Evolutionary conservation across 2,329 filamentous ascomycete genomes (phyloP), one percentile per base, ranked within the genome.

Genomic region (Cryoendolithus antarcticus): DNA sequence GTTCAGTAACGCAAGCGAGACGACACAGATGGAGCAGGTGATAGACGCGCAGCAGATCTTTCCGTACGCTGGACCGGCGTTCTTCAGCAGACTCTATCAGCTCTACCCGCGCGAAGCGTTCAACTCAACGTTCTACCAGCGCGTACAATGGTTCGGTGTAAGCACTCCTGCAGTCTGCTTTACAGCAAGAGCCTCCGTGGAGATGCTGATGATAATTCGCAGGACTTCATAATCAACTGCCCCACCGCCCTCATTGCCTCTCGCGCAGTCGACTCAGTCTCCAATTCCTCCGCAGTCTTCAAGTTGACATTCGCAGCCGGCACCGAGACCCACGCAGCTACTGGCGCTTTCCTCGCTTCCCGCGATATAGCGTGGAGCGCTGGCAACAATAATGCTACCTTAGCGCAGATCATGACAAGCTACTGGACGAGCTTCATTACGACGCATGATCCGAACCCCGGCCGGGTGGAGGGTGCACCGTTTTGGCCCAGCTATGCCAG

Each of bases 161-260:
- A 21, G 19, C 19, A 21, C 19, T 21, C 19, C 19, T 21, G 19
- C 19, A 21, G 19, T 21, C 19, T 21, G 19, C 19, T 21, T 21
- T 6, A 21, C 19, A 21, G 19, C 19, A 21, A 21, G 19, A 21
- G 19, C 19, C 19, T 21, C 19, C 19, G 19, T 21, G 19, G 19
- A 21, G 19, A 21, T 21, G 19, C 19, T 21, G 19, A 21, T 21
- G 19, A 21, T 21, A 21, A 21, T 21, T 21, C 19, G 19, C 19
- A 21, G 19, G 63, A 67, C 44, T 64, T 61, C 43, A 62, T 65
- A 30, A 65, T 67, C 45, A 56, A 55, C 38, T 63, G 61, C 40
- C 39, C 39, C 12, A 41, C 35, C 11, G 60, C 62, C 48, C 56
- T 61, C 32, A 60, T 60, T 4, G 52, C 50, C 10, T 60, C 60